Evolutionary conservation across 192 early-diverging fungal species (phyloP).

Genomic region (Phycomyces blakesleeanus): DNA sequence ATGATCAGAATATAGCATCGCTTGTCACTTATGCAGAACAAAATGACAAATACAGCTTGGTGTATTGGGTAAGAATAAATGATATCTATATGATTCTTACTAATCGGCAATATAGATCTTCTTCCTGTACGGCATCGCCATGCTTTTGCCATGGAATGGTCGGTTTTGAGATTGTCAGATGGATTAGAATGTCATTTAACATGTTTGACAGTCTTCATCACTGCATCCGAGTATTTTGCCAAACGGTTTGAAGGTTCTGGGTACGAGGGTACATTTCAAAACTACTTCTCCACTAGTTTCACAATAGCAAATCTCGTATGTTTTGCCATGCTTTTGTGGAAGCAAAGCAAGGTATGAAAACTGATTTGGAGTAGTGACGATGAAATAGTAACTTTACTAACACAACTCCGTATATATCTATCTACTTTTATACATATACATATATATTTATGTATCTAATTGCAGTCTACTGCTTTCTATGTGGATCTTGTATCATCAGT

Average conservation of each 20-base stretch:
- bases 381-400: no score
- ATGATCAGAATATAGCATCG: background rate
- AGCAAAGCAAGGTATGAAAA: conserved; percentile 43
- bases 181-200: background rate
- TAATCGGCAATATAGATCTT: conserved; percentile 42
- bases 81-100: background rate
- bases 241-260: conserved; percentile 56
- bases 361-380: conserved; percentile 12
- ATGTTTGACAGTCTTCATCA: conserved; percentile 59
- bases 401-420: no score
- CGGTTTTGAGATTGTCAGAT: conserved; percentile 8
- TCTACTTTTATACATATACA: no score
- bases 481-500: conserved; percentile 33
- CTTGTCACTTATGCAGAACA: background rate
- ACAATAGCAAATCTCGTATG: conserved; percentile 58
- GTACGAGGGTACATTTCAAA: conserved; percentile 66
- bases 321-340: conserved; percentile 48
- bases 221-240: conserved; percentile 70
- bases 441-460: no score
- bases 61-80: background rate
- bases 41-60: background rate
- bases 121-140: conserved; percentile 70
- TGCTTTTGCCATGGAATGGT: conserved; percentile 80
- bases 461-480: conserved; percentile 3
- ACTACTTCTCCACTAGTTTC: conserved; percentile 69